Evolutionary conservation across 495 filamentous ascomycete species (phyloP), one percentile per base, ranked within the genome.

Genomic region (Tuber calosporum): DNA sequence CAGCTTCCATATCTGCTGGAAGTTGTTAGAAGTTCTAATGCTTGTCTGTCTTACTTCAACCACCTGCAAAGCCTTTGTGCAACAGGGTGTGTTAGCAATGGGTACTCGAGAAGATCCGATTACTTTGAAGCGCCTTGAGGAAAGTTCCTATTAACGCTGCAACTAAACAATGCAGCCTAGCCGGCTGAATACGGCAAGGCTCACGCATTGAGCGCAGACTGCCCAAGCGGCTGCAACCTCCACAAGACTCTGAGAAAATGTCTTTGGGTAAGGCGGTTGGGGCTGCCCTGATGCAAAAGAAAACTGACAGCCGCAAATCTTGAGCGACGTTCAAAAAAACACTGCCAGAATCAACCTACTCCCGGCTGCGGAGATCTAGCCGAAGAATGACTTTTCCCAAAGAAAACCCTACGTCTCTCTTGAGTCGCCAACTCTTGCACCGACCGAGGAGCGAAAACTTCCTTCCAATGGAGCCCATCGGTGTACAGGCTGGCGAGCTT

Each of bases 161-260:
- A 6, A 48, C 43, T n/a, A n/a, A 5, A 6, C 19, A n/a, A 48
- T 48, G 20, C 43, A 48, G 20, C 20, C 7, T 22, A 7, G 4
- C 4, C 4, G 20, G 43, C 20, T 48, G 5, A 48, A 48, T 48
- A n/a, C 20, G 43, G n/a, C 20, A 48, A 48, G 20, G 43, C 19
- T 48, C 20, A 69, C 83, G 83, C 79, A 87, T 84, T 2, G 84
- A 15, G 40, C 3, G 19, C 75, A 74, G 9, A 77, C 69, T 30
- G 68, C 37, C 72, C 75, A 71, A 30, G 75, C 66, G 4, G 71
- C 68, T n/a, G 41, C 73, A 38, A 71, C 75, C 37, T 74, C 75
- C 4, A 75, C 38, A 8, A 76, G 38, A 17, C 40, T 77, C 34
- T 45, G 68, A 1, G 73, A 72, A 30, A 74, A 48, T 75, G 72